These are phyloP conservation scores for Phycomyces nitens DNA, from an alignment of 192 early-diverging fungal genomes.

Conservation along the genomic window DNA sequence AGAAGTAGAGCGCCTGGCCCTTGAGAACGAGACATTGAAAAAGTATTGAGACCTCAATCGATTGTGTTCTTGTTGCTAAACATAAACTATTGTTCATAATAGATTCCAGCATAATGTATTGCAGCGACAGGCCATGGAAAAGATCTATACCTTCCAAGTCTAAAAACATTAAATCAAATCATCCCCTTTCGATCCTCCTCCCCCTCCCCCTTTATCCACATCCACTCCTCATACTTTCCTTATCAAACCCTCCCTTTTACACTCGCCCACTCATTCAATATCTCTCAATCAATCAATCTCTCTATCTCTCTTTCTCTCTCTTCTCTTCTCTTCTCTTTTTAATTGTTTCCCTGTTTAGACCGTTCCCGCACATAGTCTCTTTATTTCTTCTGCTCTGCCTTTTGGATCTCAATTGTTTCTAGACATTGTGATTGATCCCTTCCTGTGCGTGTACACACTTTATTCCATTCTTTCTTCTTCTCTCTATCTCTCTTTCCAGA, in stretches of 20 bases:
- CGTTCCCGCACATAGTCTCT: not conserved
- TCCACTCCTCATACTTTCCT: constrained; percentile 6
- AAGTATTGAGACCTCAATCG: constrained; percentile 1
- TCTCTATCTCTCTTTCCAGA: no score
- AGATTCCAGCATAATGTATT: constrained; percentile 37
- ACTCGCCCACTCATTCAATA: constrained; percentile 6
- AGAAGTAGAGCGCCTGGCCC: constrained; percentile 27
- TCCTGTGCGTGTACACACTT: no score
- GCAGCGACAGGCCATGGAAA: constrained; percentile 41
- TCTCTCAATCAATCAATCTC: not conserved
- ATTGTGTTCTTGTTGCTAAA: not conserved
- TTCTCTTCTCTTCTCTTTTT: not conserved
- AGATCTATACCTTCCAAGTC: constrained; percentile 34
- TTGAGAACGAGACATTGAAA: constrained; percentile 32
- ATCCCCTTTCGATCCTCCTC: not conserved
- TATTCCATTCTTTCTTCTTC: no score
- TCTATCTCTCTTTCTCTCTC: not conserved
- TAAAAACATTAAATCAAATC: not conserved
- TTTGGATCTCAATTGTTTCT: not conserved
- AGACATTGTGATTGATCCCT: no score
- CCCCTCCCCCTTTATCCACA: not conserved
- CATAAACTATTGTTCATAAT: constrained; percentile 4
- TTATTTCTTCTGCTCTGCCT: not conserved
- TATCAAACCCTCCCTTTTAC: constrained; percentile 5
- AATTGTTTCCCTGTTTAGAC: not conserved